Conservation (phyloP, 2,329 filamentous ascomycete genomes). For the Fusarium humuli region DNA sequence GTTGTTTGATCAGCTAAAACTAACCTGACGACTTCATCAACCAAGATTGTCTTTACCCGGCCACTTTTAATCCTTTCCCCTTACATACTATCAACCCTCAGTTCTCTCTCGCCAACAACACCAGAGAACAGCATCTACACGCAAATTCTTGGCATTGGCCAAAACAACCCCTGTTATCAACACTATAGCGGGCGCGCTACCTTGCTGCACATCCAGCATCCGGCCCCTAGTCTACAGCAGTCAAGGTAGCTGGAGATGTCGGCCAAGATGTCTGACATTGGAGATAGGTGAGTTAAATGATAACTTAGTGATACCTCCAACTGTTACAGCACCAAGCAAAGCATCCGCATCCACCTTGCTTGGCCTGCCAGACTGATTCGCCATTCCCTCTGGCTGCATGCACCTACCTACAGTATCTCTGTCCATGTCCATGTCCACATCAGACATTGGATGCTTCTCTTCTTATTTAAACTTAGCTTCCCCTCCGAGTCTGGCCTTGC, state of each 20-base stretch:
- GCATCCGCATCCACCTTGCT: not conserved
- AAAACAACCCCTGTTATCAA: conserved; percentile 18
- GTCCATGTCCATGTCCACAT: conserved; percentile 33
- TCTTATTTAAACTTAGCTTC: conserved; percentile 36
- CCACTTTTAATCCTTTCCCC: not conserved
- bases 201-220: conserved; percentile 29
- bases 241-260: not conserved
- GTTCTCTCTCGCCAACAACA: conserved; percentile 12
- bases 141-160: conserved; percentile 23
- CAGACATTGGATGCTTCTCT: conserved; percentile 23
- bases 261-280: conserved; percentile 44
- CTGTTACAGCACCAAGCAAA: conserved; percentile 3
- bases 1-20: conserved; percentile 1
- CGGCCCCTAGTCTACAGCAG: conserved; percentile 26
- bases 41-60: not conserved
- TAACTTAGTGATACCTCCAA: conserved; percentile 1
- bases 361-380: conserved; percentile 19
- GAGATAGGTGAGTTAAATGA: conserved; percentile 41
- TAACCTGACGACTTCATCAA: conserved; percentile 24
- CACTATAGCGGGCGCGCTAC: conserved; percentile 15
- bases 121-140: conserved; percentile 8
- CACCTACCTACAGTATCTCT: conserved; percentile 7
- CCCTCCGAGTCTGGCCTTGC: conserved; percentile 12
- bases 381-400: conserved; percentile 23
- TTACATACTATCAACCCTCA: not conserved